Base-by-base conservation (phyloP, 2,329 filamentous ascomycete genomes). In the Neonectria coccinea region DNA sequence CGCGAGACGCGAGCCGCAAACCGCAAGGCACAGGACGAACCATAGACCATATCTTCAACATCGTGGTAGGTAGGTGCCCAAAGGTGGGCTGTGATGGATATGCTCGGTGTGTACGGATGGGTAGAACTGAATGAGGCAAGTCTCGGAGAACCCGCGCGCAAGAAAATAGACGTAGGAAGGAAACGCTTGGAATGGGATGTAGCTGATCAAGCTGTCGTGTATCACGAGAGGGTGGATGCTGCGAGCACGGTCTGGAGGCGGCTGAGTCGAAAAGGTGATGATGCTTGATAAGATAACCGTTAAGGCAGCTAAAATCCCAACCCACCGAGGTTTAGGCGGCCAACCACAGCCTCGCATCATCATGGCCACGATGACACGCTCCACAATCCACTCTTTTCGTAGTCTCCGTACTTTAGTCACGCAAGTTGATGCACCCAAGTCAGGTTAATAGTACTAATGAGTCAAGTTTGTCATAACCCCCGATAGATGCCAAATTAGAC, bases 11-110 rank as follows among this genome's bases (percentile, higher is more conserved):
- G 7, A 14, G 8, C 25, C 39, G 22, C 29, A 8, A 18, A 41
- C 25, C 4, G 25, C 25, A 25, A 25, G 25, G 25, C 25, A 11
- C 36, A 41, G 20, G 53, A 36, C 75, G 56, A 85, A 97, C 94
- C 95, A 98, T 97, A 75, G 94, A 97, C 96, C 95, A 98, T 85
- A 98, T 97, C 85, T 98, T 98, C 86, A 97, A 87, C 96, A 98
- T 98, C 77, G 84, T 94, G 53, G 56, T 47, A 63, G 59, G 70
- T 63, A 67, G 67, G 68, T 68, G 64, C 64, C 69, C 59, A 61
- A 62, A 65, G 62, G 66, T 70, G 69, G 72, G 69, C 62, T 74
- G 59, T 66, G 51, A 66, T 41, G 62, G 60, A 51, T 64, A 60
- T 58, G 62, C 53, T 65, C 20, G 55, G 51, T 44, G n/a, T 56